Percentiles rank a stretch among this genome's conserved stretches.
These are phyloP conservation scores for Cyberlindnera petersonii DNA, from an alignment of 805 yeast species.

Conservation along the genomic window DNA sequence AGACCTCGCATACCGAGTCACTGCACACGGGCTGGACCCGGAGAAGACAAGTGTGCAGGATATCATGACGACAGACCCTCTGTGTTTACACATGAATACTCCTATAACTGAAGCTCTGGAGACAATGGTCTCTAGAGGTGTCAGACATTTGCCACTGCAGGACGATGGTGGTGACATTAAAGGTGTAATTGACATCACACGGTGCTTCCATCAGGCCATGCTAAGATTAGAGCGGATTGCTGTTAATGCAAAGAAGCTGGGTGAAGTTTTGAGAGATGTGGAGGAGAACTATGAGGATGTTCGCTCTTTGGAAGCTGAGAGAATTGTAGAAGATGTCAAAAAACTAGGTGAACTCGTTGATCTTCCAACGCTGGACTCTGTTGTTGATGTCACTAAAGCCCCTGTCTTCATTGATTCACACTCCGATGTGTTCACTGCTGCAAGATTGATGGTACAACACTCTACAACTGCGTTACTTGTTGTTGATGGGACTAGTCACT, in stretches of 20 bases:
- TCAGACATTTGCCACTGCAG: constrained; percentile 41
- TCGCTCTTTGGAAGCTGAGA: constrained; percentile 22
- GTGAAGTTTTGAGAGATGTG: constrained; percentile 29
- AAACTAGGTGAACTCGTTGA: constrained; percentile 37
- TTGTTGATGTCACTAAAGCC: constrained; percentile 16
- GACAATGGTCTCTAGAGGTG: constrained; percentile 38
- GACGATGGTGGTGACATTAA: constrained; percentile 35
- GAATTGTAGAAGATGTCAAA: constrained; percentile 33
- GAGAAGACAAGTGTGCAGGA: constrained; percentile 29
- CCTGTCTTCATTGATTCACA: constrained; percentile 37
- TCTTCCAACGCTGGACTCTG: constrained; percentile 36
- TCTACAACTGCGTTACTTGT: constrained; percentile 40
- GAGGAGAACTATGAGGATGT: constrained; percentile 28
- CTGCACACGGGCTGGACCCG: constrained; percentile 31
- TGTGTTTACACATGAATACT: constrained; percentile 33
- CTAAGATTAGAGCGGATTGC: constrained; percentile 39
- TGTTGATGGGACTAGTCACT: constrained; percentile 30
- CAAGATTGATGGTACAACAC: constrained; percentile 36
- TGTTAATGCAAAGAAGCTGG: constrained; percentile 33
- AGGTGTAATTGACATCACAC: constrained; percentile 44
- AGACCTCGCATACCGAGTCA: constrained; percentile 43
- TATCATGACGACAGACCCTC: constrained; percentile 40
- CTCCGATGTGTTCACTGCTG: constrained; percentile 36
- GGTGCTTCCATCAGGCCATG: constrained; percentile 46
- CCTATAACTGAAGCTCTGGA: constrained; percentile 40